Conservation (phyloP, 2,329 filamentous ascomycete species). For the Beauveria australis region DNA sequence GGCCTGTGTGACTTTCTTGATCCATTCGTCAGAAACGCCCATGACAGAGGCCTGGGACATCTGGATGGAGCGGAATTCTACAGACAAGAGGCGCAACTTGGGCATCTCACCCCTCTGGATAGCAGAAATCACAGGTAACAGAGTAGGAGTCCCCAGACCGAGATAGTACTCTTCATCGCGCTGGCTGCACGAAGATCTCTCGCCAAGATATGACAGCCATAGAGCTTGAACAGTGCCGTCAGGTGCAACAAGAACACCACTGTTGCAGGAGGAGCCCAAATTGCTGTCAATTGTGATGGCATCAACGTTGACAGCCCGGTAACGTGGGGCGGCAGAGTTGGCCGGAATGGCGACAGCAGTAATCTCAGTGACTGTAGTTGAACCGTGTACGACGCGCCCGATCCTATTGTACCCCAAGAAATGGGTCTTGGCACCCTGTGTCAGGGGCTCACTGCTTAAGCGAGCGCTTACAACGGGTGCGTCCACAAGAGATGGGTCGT, state of each 20-base stretch:
- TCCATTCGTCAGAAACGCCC: slow-evolving; percentile 95
- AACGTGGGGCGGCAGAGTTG: slow-evolving; percentile 82
- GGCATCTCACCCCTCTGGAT: slow-evolving; percentile 75
- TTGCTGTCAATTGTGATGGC: slow-evolving; percentile 95
- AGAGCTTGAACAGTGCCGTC: slow-evolving; percentile 90
- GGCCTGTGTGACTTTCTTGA: slow-evolving; percentile 76
- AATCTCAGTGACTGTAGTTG: slow-evolving; percentile 93
- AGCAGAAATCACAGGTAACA: slow-evolving; percentile 80
- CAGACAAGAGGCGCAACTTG: slow-evolving; percentile 80
- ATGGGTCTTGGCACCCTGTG: slow-evolving; percentile 87
- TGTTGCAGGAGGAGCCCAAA: slow-evolving; percentile 84
- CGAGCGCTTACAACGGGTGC: slow-evolving; percentile 86
- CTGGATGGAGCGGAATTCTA: slow-evolving; percentile 89
- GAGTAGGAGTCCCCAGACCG: slow-evolving; percentile 77
- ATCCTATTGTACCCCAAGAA: slow-evolving; percentile 99
- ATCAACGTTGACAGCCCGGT: slow-evolving; percentile 90
- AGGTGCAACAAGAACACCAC: slow-evolving; percentile 81
- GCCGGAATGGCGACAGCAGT: slow-evolving; percentile 95
- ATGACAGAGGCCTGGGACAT: slow-evolving; percentile 97
- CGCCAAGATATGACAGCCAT: slow-evolving; percentile 94
- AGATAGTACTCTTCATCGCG: slow-evolving; percentile 96
- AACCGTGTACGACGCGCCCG: slow-evolving; percentile 82
- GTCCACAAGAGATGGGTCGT: slow-evolving; percentile 87
- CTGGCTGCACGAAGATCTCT: slow-evolving; percentile 67
- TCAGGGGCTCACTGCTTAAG: slow-evolving; percentile 72